These are phyloP conservation scores for Pseudogymnoascus sp. DNA, from an alignment of 2,329 filamentous ascomycete genomes.

Conservation along the genomic window DNA sequence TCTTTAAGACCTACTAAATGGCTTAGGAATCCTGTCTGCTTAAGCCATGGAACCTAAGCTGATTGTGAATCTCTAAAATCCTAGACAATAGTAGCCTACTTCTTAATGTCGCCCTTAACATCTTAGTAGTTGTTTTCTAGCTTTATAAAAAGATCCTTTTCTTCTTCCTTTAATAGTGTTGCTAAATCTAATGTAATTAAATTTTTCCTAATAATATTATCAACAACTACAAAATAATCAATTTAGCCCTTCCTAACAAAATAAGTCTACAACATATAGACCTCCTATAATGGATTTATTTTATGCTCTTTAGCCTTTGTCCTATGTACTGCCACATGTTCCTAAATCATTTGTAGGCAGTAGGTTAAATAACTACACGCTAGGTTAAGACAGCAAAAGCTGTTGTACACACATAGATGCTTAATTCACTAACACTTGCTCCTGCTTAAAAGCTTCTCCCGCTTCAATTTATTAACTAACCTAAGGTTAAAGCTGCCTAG, in stretches of 20 bases:
- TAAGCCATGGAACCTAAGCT: slow-evolving; percentile 12
- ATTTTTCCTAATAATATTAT: neutral
- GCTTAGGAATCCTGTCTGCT: neutral
- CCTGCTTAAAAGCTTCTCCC: neutral
- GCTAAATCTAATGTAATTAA: neutral
- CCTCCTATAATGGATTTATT: neutral
- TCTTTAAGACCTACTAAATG: too few species aligned
- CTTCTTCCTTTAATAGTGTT: neutral
- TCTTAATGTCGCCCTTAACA: slow-evolving; percentile 8
- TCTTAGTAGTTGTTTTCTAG: slow-evolving; percentile 11
- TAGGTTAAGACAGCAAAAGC: too few species aligned
- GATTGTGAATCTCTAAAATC: slow-evolving; percentile 12
- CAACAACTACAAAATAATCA: neutral
- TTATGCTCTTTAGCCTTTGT: too few species aligned
- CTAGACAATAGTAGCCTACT: slow-evolving; percentile 11
- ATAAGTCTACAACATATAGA: neutral
- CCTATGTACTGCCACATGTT: too few species aligned
- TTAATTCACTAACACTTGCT: neutral
- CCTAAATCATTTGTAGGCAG: too few species aligned
- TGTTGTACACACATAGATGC: neutral
- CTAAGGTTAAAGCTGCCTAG: slow-evolving; percentile 10
- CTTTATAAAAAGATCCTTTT: slow-evolving; percentile 13
- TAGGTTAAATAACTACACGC: too few species aligned
- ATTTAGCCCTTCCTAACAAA: neutral
- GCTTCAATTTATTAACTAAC: neutral